Evolutionary conservation across 305 asterid species (phyloP).

Genomic region (Solanum hybrid): DNA sequence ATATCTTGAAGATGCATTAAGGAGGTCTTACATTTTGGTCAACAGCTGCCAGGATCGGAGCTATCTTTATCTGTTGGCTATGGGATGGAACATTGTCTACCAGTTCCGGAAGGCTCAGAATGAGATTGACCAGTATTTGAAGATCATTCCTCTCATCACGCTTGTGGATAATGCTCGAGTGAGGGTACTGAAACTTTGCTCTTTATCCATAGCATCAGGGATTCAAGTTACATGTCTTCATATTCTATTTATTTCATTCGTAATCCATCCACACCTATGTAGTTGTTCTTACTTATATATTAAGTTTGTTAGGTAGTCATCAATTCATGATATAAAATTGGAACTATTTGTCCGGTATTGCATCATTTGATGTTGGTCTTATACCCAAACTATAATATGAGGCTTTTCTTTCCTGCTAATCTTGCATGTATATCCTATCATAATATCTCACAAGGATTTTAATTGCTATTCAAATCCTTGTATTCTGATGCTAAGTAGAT

Average conservation of each 20-base stretch:
- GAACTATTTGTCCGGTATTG: background rate
- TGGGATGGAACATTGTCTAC: conserved; percentile 87
- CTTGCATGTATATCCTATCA: background rate
- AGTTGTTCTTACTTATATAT: background rate
- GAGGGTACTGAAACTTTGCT: conserved; percentile 43
- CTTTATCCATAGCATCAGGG: background rate
- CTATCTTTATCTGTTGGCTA: conserved; percentile 66
- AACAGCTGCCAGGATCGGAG: conserved; percentile 83
- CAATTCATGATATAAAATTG: background rate
- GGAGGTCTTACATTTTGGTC: conserved; percentile 68
- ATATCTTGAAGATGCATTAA: conserved; percentile 72
- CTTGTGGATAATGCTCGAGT: conserved; percentile 87
- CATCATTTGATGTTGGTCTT: background rate
- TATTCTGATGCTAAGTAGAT: background rate
- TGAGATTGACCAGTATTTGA: conserved; percentile 71
- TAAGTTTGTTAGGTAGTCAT: background rate
- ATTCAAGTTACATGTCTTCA: background rate
- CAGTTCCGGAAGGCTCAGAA: conserved; percentile 78
- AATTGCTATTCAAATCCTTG: background rate
- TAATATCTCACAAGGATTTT: background rate
- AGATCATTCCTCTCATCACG: conserved; percentile 81
- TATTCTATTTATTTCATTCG: background rate
- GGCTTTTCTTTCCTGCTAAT: background rate
- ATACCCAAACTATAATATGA: background rate
- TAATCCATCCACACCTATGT: background rate